A percentile compares a stretch with the other conserved stretches of the same genome.
These are phyloP conservation scores for Chaetomiaceae sp. DNA, from an alignment of 2,329 filamentous ascomycete species.

Conservation along the genomic window DNA sequence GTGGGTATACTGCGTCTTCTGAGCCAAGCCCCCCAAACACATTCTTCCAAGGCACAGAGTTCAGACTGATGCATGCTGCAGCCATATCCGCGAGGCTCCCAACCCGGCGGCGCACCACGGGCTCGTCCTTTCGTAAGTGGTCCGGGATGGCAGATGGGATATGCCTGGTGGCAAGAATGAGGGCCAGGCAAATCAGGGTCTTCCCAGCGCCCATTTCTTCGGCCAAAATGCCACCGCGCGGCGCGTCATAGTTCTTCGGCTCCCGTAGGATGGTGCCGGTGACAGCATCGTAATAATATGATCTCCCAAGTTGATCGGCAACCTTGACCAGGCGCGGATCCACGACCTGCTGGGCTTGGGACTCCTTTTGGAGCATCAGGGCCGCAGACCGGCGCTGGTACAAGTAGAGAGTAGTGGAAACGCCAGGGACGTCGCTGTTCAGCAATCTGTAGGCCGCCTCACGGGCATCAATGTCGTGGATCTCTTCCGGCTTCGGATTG, in stretches of 20 bases:
- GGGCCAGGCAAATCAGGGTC: conserved; percentile 74
- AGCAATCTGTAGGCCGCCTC: conserved; percentile 53
- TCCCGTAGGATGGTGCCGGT: conserved; percentile 56
- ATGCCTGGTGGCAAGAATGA: conserved; percentile 69
- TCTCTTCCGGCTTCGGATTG: conserved; percentile 43
- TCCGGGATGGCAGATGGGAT: conserved; percentile 62
- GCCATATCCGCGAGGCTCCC: conserved; percentile 70
- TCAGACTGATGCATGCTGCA: conserved; percentile 59
- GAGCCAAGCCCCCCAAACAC: conserved; percentile 50
- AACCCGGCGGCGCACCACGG: conserved; percentile 39
- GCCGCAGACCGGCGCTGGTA: conserved; percentile 79
- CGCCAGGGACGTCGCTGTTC: conserved; percentile 45
- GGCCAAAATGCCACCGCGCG: conserved; percentile 69
- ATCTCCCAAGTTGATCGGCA: conserved; percentile 51
- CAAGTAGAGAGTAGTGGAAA: conserved; percentile 61
- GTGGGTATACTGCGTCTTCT: conserved; percentile 43
- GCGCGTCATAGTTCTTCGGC: conserved; percentile 67
- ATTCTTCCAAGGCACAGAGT: conserved; percentile 63
- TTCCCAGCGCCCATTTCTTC: conserved; percentile 83
- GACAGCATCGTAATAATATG: conserved; percentile 66
- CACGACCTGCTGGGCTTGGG: conserved; percentile 54
- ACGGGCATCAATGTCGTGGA: conserved; percentile 45
- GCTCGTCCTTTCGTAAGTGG: conserved; percentile 42
- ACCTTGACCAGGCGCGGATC: conserved; percentile 66
- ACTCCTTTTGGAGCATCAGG: conserved; percentile 77